Conservation (phyloP, 129 eudicot genomes). For the Chrysanthemum makinoi region DNA sequence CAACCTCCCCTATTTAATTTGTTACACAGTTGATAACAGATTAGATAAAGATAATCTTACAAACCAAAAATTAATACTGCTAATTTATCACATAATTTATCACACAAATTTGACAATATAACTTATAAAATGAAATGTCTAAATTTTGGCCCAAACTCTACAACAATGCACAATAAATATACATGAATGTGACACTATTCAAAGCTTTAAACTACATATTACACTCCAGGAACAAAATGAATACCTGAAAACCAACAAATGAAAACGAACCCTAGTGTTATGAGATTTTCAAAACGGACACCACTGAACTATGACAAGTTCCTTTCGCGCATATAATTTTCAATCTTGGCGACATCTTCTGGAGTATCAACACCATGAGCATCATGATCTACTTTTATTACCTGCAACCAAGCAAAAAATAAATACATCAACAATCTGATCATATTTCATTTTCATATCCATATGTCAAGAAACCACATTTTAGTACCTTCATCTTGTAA, state of each 20-base stretch:
- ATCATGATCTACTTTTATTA: slow-evolving; percentile 90
- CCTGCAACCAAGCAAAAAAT: slow-evolving; percentile 39
- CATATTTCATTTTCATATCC: not conserved
- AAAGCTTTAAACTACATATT: slow-evolving; percentile 8
- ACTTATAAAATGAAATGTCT: slow-evolving; percentile 1
- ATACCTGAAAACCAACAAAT: slow-evolving; percentile 1
- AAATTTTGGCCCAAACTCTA: slow-evolving; percentile 7
- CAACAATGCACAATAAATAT: slow-evolving; percentile 19
- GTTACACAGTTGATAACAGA: too few species aligned
- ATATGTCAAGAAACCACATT: slow-evolving; percentile 16
- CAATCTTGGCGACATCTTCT: slow-evolving; percentile 90
- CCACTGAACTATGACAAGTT: slow-evolving; percentile 54
- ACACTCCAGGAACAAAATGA: not conserved
- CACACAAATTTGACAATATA: not conserved
- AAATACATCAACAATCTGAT: not conserved
- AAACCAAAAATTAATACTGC: not conserved
- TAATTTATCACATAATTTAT: not conserved
- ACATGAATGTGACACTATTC: slow-evolving; percentile 5
- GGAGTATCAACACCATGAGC: slow-evolving; percentile 94
- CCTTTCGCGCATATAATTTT: slow-evolving; percentile 71
- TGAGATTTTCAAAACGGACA: slow-evolving; percentile 12
- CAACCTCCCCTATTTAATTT: too few species aligned
- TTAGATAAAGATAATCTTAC: too few species aligned
- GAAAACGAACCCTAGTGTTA: slow-evolving; percentile 12
- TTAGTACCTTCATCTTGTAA: slow-evolving; percentile 87